These are phyloP conservation scores for Vitis cinerea DNA, from an alignment of 164 flowering plant genomes.

Conservation along the genomic window DNA sequence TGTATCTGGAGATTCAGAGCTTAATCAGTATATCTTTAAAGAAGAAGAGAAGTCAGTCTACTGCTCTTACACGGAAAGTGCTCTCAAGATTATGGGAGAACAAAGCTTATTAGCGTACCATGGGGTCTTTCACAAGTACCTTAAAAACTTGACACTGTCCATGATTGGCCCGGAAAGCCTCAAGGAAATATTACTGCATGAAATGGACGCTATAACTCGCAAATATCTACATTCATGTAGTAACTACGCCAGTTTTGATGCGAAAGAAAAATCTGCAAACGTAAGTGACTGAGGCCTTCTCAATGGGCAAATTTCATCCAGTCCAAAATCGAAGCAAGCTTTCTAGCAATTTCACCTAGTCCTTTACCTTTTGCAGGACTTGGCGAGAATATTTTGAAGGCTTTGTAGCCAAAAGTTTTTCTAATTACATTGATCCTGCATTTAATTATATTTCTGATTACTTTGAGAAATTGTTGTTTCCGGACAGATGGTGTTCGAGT, in stretches of 20 bases:
- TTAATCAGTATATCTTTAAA: slow-evolving; percentile 7
- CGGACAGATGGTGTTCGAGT: background rate
- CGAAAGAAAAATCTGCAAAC: background rate
- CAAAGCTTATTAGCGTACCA: background rate
- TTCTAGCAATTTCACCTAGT: no score
- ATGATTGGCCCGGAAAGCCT: background rate
- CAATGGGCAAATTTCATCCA: no score
- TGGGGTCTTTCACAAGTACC: no score
- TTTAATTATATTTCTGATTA: background rate
- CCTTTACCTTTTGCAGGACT: no score
- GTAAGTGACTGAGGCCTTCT: background rate
- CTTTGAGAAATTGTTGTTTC: background rate
- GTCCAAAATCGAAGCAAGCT: no score
- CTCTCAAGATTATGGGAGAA: background rate
- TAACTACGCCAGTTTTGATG: background rate
- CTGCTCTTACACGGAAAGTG: slow-evolving; percentile 1
- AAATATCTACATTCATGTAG: background rate
- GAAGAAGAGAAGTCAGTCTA: slow-evolving; percentile 6
- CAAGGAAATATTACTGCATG: background rate
- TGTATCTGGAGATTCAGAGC: slow-evolving; percentile 8
- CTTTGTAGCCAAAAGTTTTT: background rate
- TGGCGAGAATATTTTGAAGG: background rate
- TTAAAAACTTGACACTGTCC: background rate
- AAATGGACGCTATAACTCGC: background rate
- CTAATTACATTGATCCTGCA: background rate